phyloP scores from a whole-genome alignment of 148 eudicot genomes.

The Cornus controversa region DNA sequence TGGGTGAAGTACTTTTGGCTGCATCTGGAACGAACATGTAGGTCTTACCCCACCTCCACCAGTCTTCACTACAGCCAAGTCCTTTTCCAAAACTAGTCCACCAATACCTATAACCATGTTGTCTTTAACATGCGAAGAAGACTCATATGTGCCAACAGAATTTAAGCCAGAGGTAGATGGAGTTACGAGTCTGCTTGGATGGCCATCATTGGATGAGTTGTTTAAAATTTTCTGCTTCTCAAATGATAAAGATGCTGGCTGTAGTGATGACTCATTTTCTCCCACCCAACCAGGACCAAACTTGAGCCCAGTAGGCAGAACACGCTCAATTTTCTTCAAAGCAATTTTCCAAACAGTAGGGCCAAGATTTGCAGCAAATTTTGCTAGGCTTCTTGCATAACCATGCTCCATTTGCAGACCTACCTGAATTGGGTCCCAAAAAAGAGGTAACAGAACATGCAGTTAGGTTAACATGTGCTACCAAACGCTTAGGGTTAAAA shows the following conservation, averaged over 20 bases:
- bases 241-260: constrained; percentile 22
- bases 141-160: constrained; percentile 14
- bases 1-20: constrained; percentile 23
- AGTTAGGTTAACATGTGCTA: neutral
- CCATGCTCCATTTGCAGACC: constrained; percentile 55
- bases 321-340: constrained; percentile 49
- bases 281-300: constrained; percentile 93
- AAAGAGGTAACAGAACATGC: neutral
- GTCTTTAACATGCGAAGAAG: constrained; percentile 21
- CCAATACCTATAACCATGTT: constrained; percentile 18
- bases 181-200: constrained; percentile 20
- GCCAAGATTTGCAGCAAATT: constrained; percentile 74
- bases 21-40: constrained; percentile 15
- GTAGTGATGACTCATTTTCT: constrained; percentile 40
- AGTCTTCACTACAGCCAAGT: constrained; percentile 7
- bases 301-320: constrained; percentile 56
- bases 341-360: constrained; percentile 78
- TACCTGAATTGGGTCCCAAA: constrained; percentile 42
- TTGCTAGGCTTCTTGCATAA: constrained; percentile 86
- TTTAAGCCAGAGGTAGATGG: constrained; percentile 26
- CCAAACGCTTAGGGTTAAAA: neutral
- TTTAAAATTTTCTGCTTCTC: constrained; percentile 33
- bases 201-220: constrained; percentile 20
- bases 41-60: constrained; percentile 24
- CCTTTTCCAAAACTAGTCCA: constrained; percentile 22